A percentile compares a stretch with the other conserved stretches of the same genome.
These are phyloP conservation scores for Amylostereum areolatum DNA, from an alignment of 1,284 basidiomycete species.

Conservation along the genomic window DNA sequence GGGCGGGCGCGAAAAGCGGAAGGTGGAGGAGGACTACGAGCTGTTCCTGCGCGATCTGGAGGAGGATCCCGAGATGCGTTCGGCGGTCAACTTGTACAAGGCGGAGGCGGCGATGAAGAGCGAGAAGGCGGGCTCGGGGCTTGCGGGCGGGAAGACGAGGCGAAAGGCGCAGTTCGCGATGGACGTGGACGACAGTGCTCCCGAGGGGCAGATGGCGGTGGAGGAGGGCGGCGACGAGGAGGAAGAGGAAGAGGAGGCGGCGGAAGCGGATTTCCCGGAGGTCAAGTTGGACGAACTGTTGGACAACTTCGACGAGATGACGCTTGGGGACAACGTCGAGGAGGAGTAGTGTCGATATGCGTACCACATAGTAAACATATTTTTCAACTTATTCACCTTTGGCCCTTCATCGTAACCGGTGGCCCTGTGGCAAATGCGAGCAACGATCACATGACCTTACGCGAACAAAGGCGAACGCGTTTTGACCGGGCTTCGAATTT, in stretches of 20 bases:
- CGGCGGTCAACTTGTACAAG: constrained; percentile 88
- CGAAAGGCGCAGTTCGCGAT: constrained; percentile 56
- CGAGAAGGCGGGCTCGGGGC: constrained; percentile 38
- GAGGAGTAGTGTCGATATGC: constrained; percentile 16
- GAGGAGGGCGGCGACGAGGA: constrained; percentile 24
- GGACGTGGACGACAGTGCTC: constrained; percentile 60
- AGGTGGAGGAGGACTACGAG: constrained; percentile 97
- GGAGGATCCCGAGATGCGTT: constrained; percentile 92
- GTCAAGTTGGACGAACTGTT: constrained; percentile 84
- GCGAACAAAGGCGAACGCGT: no score
- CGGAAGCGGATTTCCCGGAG: constrained; percentile 90
- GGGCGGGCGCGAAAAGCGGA: constrained; percentile 88
- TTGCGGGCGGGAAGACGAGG: constrained; percentile 42
- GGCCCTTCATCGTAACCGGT: no score
- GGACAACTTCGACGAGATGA: constrained; percentile 89
- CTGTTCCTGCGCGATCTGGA: constrained; percentile 93
- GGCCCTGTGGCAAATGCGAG: no score
- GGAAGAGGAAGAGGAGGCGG: constrained; percentile 56
- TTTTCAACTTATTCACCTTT: not conserved
- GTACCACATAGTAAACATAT: constrained; percentile 1
- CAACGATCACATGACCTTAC: no score
- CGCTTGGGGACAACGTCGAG: constrained; percentile 40
- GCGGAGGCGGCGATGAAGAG: constrained; percentile 28
- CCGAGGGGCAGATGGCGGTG: constrained; percentile 21
- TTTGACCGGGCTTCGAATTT: not conserved